phyloP scores from a whole-genome alignment of 78 protist genomes.

The Cavenderia fasciculata region DNA sequence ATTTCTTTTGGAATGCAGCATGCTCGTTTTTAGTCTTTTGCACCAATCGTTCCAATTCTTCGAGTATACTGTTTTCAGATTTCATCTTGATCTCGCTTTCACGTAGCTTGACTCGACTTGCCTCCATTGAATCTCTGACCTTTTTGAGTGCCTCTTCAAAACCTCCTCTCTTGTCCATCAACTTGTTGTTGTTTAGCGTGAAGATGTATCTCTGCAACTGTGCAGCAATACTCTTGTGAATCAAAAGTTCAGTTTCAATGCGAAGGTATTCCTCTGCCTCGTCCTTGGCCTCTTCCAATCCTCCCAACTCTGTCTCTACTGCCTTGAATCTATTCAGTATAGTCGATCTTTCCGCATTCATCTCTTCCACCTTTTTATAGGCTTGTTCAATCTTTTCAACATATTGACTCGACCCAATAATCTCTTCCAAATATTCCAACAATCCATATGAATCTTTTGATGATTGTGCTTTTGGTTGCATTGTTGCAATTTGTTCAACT shows the following conservation, averaged over 20 bases:
- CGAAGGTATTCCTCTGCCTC: constrained; percentile 94
- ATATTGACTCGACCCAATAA: constrained; percentile 94
- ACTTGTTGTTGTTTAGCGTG: neutral
- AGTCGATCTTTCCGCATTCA: constrained; percentile 85
- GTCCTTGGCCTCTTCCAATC: constrained; percentile 85
- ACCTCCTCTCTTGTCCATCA: neutral
- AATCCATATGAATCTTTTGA: constrained; percentile 97
- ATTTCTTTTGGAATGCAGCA: neutral
- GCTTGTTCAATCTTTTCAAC: constrained; percentile 84
- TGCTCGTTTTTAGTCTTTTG: constrained; percentile 17
- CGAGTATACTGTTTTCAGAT: constrained; percentile 13
- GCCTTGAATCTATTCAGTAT: constrained; percentile 76
- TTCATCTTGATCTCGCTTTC: constrained; percentile 27
- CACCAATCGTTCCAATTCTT: constrained; percentile 6
- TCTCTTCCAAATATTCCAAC: constrained; percentile 99
- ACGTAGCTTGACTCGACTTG: neutral
- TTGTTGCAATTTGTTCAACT: constrained; percentile 99
- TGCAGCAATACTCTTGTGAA: neutral
- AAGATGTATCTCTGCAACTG: constrained; percentile 15
- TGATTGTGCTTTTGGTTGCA: constrained; percentile 98
- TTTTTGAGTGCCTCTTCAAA: constrained; percentile 20
- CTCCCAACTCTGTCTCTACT: constrained; percentile 70
- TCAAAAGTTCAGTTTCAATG: constrained; percentile 53
- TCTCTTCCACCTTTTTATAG: constrained; percentile 71
- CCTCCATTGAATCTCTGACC: neutral